phyloP scores from a whole-genome alignment of 2,329 filamentous ascomycete species.

The Phialocephala subalpina region DNA sequence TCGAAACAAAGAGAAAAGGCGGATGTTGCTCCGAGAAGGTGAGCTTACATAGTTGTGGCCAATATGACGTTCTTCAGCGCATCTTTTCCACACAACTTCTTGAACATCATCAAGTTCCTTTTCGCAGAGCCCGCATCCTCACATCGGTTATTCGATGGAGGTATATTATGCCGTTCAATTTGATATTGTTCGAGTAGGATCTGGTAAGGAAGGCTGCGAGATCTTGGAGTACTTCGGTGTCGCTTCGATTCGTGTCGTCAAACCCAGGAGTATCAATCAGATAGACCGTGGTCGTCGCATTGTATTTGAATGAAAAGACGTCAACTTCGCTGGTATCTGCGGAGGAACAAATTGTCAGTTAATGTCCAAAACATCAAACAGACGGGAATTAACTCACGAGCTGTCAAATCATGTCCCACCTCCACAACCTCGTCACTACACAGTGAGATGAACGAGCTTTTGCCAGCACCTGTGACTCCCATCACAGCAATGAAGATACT shows the following conservation, averaged over 20 bases:
- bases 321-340: slow-evolving; percentile 14
- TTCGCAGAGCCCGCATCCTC: slow-evolving; percentile 45
- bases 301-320: slow-evolving; percentile 10
- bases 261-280: slow-evolving; percentile 53
- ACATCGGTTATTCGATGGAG: slow-evolving; percentile 49
- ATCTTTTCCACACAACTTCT: slow-evolving; percentile 43
- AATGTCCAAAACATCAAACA: neutral
- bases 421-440: neutral
- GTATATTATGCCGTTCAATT: slow-evolving; percentile 44
- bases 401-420: slow-evolving; percentile 3
- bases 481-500: slow-evolving; percentile 11
- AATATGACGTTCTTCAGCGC: slow-evolving; percentile 3
- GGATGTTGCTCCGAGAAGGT: too few species aligned
- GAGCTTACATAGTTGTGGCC: slow-evolving; percentile 6
- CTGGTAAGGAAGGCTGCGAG: slow-evolving; percentile 38
- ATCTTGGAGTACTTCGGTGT: slow-evolving; percentile 43
- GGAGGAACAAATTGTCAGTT: too few species aligned
- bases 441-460: slow-evolving; percentile 8
- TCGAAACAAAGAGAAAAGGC: too few species aligned
- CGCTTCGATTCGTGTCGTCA: slow-evolving; percentile 46
- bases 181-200: slow-evolving; percentile 37
- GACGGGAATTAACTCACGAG: slow-evolving; percentile 1
- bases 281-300: slow-evolving; percentile 14
- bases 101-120: slow-evolving; percentile 49
- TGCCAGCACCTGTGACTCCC: slow-evolving; percentile 9